Evolutionary conservation across 108 stramenopile species (phyloP).

Genomic region (Licmophora abbreviata): DNA sequence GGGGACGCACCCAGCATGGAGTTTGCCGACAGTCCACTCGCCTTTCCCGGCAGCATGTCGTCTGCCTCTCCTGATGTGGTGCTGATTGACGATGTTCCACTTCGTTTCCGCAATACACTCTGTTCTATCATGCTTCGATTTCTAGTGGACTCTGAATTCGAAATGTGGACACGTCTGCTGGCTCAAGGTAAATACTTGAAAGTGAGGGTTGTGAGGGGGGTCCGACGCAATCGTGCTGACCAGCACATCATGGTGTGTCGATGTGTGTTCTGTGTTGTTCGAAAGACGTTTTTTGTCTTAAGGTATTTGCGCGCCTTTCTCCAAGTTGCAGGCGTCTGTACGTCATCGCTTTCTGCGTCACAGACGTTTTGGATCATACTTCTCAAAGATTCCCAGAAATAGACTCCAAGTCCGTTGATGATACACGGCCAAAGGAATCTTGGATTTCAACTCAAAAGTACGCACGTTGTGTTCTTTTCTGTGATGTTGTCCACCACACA

Average conservation of each 20-base stretch:
- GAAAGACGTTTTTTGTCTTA: no score
- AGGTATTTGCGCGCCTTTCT: no score
- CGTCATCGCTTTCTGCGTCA: no score
- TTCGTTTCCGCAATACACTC: neutral
- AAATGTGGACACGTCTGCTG: neutral
- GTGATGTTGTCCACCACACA: neutral
- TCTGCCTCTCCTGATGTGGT: constrained; percentile 12
- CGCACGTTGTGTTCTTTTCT: neutral
- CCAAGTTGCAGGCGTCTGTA: no score
- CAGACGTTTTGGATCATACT: no score
- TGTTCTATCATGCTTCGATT: neutral
- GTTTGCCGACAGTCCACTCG: constrained; percentile 33
- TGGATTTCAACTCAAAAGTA: neutral
- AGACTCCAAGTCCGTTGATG: neutral
- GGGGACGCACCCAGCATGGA: constrained; percentile 46
- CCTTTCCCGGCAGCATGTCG: constrained; percentile 1
- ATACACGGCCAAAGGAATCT: neutral
- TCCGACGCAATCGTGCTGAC: neutral
- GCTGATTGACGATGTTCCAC: constrained; percentile 10
- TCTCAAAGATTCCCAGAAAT: no score
- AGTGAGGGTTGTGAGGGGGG: neutral
- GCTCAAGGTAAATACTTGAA: neutral
- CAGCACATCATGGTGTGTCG: no score
- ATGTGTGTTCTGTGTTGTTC: no score
- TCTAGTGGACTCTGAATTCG: neutral